These are phyloP conservation scores for Trametes elegans DNA, from an alignment of 768 basidiomycete genomes.

Conservation along the genomic window DNA sequence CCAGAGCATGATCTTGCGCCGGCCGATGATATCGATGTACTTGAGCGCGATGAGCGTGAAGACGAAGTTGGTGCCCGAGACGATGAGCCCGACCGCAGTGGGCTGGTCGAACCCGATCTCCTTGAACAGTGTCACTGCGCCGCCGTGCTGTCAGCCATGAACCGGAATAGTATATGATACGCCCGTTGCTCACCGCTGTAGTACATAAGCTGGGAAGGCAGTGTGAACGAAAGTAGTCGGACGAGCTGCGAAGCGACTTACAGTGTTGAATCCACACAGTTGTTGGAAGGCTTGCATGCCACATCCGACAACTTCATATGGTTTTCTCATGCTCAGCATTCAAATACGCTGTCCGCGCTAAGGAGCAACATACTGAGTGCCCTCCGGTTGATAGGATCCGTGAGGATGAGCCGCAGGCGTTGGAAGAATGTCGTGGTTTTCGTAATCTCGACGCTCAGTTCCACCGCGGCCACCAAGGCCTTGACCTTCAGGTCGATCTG, in stretches of 20 bases:
- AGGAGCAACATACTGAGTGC: constrained; percentile 69
- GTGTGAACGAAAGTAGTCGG: background rate
- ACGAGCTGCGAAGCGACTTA: constrained; percentile 35
- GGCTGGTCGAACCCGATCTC: constrained; percentile 81
- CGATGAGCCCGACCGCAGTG: constrained; percentile 75
- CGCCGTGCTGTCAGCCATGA: too few species aligned
- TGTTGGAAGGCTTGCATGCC: constrained; percentile 85
- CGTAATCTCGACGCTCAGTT: constrained; percentile 58
- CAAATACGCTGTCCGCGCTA: too few species aligned
- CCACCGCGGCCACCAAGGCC: constrained; percentile 57
- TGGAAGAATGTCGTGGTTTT: constrained; percentile 60
- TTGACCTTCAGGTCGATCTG: constrained; percentile 66
- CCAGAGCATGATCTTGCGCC: constrained; percentile 66
- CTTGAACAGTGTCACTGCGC: constrained; percentile 75
- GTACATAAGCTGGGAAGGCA: constrained; percentile 25
- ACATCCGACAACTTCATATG: constrained; percentile 48
- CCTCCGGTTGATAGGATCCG: constrained; percentile 58
- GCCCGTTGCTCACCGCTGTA: too few species aligned
- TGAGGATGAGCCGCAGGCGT: constrained; percentile 53
- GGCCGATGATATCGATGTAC: constrained; percentile 69
- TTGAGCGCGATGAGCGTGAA: constrained; percentile 76
- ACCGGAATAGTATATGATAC: too few species aligned
- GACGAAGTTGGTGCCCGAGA: constrained; percentile 76
- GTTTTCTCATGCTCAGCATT: background rate
- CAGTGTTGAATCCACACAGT: constrained; percentile 81